A percentile compares a stretch with the other conserved stretches of the same genome.
Evolutionary conservation across 495 filamentous ascomycete genomes (phyloP).

Genomic region (Choiromyces venosus): DNA sequence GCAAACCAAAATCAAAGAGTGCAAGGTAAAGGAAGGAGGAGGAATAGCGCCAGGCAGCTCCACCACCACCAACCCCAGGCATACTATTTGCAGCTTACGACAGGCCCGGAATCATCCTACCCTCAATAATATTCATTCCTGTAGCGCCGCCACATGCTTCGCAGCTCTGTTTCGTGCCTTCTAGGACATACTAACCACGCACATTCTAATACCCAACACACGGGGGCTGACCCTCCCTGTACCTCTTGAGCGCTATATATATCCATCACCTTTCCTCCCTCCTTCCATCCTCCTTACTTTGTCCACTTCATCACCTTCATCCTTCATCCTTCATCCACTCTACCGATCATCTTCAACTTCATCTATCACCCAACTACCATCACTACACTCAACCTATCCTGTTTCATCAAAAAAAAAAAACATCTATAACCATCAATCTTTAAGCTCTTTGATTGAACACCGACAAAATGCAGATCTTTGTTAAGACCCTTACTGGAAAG

Average conservation of each 20-base stretch:
- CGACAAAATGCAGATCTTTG: conserved; percentile 87
- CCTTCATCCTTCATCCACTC: conserved; percentile 10
- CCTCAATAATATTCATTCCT: conserved; percentile 31
- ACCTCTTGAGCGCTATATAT: conserved; percentile 36
- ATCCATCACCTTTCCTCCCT: conserved; percentile 34
- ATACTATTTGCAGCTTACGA: conserved; percentile 5
- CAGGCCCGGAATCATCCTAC: conserved; percentile 34
- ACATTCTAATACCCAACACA: not conserved
- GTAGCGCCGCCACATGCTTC: conserved; percentile 29
- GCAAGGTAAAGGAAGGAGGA: not conserved
- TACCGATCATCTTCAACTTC: conserved; percentile 15
- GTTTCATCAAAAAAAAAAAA: conserved; percentile 13
- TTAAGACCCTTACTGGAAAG: conserved; percentile 64
- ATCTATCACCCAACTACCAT: conserved; percentile 11
- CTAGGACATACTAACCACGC: conserved; percentile 25
- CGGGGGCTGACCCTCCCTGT: conserved; percentile 31
- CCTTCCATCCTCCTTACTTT: conserved; percentile 22
- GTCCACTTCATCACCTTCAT: conserved; percentile 14
- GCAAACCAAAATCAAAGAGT: conserved; percentile 7
- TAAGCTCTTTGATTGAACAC: conserved; percentile 4
- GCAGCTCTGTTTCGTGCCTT: conserved; percentile 33
- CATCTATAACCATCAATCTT: conserved; percentile 5
- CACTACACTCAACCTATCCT: conserved; percentile 2
- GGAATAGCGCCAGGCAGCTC: conserved; percentile 27
- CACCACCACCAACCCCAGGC: conserved; percentile 18